A percentile compares a stretch with the other conserved stretches of the same genome.
Conservation (phyloP, 352 stramenopile species). For the Phytophthora brassicae region DNA sequence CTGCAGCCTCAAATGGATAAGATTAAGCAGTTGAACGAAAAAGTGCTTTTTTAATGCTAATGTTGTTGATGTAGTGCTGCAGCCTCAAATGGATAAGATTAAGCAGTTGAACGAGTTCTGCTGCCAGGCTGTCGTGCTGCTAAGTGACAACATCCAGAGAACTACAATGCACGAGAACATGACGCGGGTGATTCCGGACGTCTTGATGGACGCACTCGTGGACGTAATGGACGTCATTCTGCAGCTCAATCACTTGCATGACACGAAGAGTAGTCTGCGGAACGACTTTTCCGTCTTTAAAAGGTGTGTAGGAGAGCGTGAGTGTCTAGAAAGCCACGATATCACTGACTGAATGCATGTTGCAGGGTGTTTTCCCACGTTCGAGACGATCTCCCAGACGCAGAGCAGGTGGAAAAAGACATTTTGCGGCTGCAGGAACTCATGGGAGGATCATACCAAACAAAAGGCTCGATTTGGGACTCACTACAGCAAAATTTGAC, state of each 20-base stretch:
- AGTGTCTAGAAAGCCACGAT: not conserved
- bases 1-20: slow-evolving; percentile 64
- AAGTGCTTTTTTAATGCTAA: too few relatives aligned
- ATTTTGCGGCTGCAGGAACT: slow-evolving; percentile 69
- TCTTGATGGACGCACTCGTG: slow-evolving; percentile 61
- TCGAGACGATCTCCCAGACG: slow-evolving; percentile 37
- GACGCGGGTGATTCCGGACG: slow-evolving; percentile 58
- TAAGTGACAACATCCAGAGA: slow-evolving; percentile 74
- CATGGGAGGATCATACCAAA: slow-evolving; percentile 48
- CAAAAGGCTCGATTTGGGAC: slow-evolving; percentile 65
- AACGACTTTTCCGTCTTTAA: slow-evolving; percentile 84
- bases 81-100: slow-evolving; percentile 61
- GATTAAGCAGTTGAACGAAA: slow-evolving; percentile 50
- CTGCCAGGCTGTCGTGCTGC: slow-evolving; percentile 51
- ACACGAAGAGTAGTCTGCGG: slow-evolving; percentile 64
- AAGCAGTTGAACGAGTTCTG: slow-evolving; percentile 59
- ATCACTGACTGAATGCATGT: not conserved
- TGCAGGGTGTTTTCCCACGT: slow-evolving; percentile 58
- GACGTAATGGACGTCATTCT: slow-evolving; percentile 63
- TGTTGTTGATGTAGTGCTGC: slow-evolving; percentile 41
- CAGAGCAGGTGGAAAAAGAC: slow-evolving; percentile 49
- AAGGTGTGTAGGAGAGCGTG: slow-evolving; percentile 34
- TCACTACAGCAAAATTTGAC: slow-evolving; percentile 61
- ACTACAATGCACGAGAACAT: slow-evolving; percentile 69
- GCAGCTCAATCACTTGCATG: slow-evolving; percentile 67